Evolutionary conservation across 495 filamentous ascomycete species (phyloP), one percentile per base, ranked within the genome.

Genomic region (Neurospora tetraspora): DNA sequence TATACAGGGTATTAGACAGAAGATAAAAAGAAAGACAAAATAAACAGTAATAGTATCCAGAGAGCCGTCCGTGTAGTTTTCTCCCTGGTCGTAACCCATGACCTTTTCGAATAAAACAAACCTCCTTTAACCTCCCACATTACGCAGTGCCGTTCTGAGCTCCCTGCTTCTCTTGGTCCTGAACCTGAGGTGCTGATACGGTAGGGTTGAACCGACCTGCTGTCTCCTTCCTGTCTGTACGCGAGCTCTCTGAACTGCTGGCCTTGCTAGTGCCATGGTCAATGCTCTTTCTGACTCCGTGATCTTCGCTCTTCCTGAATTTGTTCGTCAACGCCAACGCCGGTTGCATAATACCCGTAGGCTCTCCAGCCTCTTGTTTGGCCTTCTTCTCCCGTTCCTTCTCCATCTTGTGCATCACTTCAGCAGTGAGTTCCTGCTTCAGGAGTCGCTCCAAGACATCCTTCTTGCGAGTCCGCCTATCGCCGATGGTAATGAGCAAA

Each of bases 361-460:
- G 23, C 27, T 65, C 53, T 16, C 53, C 53, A 36, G 53, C 71
- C 12, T 77, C 70, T 40, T 73, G 70, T 45, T 75, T 69, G 10
- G 59, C 73, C 69, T 79, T 75, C 69, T 80, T 79, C 59, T 85
- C 80, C 75, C 86, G 88, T 69, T 86, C 83, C 82, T 90, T 91
- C 80, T 88, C 83, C 68, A 93, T 86, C 78, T 90, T 90, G 73
- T 89, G 85, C 81, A 94, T 92, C 0, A 90, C 91, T 76, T 92
- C 87, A 40, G 85, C 82, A 3, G 92, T 95, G 69, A 94, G 81
- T 69, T 92, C 86, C 79, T 94, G 91, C 14, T 90, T 86, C 76
- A 88, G 86, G 76, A 94, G 86, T 37, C 89, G 87, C 78, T 94
- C 91, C 0, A 93, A 81, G 1, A 95, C 90, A 69, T 95, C 92